These are phyloP conservation scores for Beauveria sp. DNA, from an alignment of 2,329 filamentous ascomycete genomes.

Conservation along the genomic window DNA sequence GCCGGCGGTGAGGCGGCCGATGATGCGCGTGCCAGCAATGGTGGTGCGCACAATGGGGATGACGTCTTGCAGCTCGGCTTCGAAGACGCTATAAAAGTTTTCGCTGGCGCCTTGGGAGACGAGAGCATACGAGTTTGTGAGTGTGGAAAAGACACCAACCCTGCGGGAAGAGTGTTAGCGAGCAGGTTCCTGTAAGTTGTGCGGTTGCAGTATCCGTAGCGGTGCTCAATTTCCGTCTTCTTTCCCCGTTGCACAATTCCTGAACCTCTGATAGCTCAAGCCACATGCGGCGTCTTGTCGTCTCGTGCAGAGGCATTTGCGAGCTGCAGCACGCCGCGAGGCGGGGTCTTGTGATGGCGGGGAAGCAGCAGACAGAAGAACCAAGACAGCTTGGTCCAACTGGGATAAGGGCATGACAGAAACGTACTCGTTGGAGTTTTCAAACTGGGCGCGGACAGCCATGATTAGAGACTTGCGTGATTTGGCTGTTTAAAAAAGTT, in stretches of 20 bases:
- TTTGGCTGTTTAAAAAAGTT: background rate
- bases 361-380: background rate
- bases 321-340: slow-evolving; percentile 3
- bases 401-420: background rate
- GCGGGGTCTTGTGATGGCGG: slow-evolving; percentile 11
- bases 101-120: slow-evolving; percentile 92
- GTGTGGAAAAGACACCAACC: slow-evolving; percentile 91
- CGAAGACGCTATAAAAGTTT: slow-evolving; percentile 99
- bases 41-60: slow-evolving; percentile 96
- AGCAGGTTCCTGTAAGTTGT: background rate
- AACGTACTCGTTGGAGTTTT: slow-evolving; percentile 83
- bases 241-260: background rate
- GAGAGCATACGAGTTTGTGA: slow-evolving; percentile 95
- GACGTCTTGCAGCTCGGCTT: slow-evolving; percentile 93
- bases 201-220: background rate
- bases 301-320: background rate
- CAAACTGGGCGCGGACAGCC: slow-evolving; percentile 69
- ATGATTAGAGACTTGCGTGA: slow-evolving; percentile 32
- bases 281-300: background rate
- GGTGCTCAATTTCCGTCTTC: background rate
- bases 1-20: slow-evolving; percentile 88
- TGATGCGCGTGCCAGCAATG: slow-evolving; percentile 92
- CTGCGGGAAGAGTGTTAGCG: slow-evolving; percentile 36
- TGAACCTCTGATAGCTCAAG: no score
- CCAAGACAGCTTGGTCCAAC: background rate